Conservation (phyloP, 1,284 basidiomycete species). For the Microstroma glucosiphilum region DNA sequence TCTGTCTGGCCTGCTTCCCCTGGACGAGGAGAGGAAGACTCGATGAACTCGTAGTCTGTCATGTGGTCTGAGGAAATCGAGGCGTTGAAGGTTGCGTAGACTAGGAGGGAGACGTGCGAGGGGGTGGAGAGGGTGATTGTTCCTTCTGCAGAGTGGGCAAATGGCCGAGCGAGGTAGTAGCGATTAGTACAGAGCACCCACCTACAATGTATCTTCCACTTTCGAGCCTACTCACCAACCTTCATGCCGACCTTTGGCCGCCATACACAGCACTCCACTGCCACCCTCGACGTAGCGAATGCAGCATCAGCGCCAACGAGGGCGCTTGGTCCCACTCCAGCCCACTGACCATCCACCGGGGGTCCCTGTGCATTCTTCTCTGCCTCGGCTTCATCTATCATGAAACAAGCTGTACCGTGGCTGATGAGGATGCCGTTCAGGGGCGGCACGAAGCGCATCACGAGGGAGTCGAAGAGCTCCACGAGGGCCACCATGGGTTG, state of each 20-base stretch:
- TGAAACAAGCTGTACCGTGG: slow-evolving; percentile 70
- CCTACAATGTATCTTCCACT: background rate
- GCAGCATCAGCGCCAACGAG: slow-evolving; percentile 77
- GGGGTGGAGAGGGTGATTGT: slow-evolving; percentile 84
- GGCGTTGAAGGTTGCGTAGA: slow-evolving; percentile 92
- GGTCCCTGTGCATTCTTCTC: background rate
- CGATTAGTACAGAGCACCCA: background rate
- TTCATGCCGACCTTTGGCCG: slow-evolving; percentile 77
- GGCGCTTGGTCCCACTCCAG: slow-evolving; percentile 55
- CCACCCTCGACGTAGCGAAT: slow-evolving; percentile 68
- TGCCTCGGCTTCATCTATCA: slow-evolving; percentile 29
- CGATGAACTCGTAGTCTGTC: slow-evolving; percentile 30
- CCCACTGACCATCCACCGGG: background rate
- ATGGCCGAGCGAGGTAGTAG: background rate
- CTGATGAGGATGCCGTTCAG: slow-evolving; percentile 80
- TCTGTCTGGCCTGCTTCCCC: slow-evolving; percentile 18
- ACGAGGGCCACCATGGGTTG: slow-evolving; percentile 32
- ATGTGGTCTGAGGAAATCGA: slow-evolving; percentile 92
- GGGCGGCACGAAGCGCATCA: slow-evolving; percentile 68
- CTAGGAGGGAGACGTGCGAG: slow-evolving; percentile 84
- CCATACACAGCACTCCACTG: slow-evolving; percentile 83
- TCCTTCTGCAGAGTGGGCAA: slow-evolving; percentile 59
- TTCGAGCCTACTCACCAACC: slow-evolving; percentile 60
- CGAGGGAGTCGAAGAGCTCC: slow-evolving; percentile 46
- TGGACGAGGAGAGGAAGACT: background rate